Conservation (phyloP, 2,329 filamentous ascomycete species). For the Diplodia mutila region DNA sequence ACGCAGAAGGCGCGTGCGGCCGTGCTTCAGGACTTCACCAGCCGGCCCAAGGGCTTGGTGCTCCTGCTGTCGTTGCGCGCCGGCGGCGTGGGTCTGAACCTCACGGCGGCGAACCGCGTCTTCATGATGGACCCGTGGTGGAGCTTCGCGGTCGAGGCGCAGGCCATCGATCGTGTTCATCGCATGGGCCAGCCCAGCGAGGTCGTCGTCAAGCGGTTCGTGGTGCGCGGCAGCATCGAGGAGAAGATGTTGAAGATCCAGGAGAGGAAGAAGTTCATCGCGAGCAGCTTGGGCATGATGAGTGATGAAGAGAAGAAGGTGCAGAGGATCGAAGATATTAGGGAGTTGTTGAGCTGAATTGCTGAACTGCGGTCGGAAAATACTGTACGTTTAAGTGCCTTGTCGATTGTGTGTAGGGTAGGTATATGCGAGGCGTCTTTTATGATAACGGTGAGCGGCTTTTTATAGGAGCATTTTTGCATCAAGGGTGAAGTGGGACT, state of each 20-base stretch:
- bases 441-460: background rate
- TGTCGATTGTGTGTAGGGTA: background rate
- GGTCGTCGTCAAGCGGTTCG: conserved; percentile 84
- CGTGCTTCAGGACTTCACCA: conserved; percentile 73
- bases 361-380: background rate
- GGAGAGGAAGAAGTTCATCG: conserved; percentile 95
- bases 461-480: background rate
- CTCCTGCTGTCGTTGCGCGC: conserved; percentile 84
- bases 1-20: conserved; percentile 80
- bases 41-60: conserved; percentile 63
- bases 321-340: conserved; percentile 91
- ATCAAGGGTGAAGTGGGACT: background rate
- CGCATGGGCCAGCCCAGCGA: conserved; percentile 91
- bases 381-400: no score
- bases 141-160: conserved; percentile 95
- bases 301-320: conserved; percentile 89
- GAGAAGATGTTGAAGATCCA: conserved; percentile 93
- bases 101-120: conserved; percentile 85
- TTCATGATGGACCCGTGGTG: conserved; percentile 99
- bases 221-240: conserved; percentile 89
- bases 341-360: conserved; percentile 73
- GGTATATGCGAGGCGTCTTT: background rate
- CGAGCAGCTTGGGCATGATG: conserved; percentile 94
- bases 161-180: conserved; percentile 97
- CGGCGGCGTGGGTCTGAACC: conserved; percentile 89